phyloP scores from a whole-genome alignment of 257 asterid genomes.

The Misopates orontium region DNA sequence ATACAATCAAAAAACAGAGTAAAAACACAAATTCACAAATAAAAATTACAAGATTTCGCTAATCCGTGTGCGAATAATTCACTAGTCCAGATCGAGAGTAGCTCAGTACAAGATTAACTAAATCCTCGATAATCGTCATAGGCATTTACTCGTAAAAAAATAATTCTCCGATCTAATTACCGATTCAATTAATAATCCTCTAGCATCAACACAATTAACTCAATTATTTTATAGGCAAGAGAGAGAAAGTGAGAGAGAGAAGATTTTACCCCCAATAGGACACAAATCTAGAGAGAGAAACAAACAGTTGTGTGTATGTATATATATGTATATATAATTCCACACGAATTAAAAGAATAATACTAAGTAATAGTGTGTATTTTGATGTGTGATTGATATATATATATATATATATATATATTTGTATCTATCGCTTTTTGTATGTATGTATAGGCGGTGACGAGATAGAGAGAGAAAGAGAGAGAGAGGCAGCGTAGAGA shows the following conservation, averaged over 20 bases:
- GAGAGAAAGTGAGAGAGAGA: slow-evolving; percentile 28
- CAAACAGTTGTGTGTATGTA: slow-evolving; percentile 24
- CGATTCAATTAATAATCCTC: slow-evolving; percentile 28
- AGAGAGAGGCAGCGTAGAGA: too few species aligned
- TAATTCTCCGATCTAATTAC: slow-evolving; percentile 34
- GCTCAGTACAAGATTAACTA: slow-evolving; percentile 33
- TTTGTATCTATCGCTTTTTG: slow-evolving; percentile 23
- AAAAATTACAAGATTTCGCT: slow-evolving; percentile 12
- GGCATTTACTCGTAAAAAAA: slow-evolving; percentile 20
- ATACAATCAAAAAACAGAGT: slow-evolving; percentile 7
- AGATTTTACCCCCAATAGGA: slow-evolving; percentile 51
- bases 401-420: slow-evolving; percentile 25
- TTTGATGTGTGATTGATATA: slow-evolving; percentile 25
- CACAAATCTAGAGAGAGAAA: slow-evolving; percentile 57
- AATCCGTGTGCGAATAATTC: slow-evolving; percentile 20
- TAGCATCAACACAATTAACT: slow-evolving; percentile 3
- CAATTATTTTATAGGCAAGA: slow-evolving; percentile 25
- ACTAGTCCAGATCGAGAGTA: slow-evolving; percentile 36
- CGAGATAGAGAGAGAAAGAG: slow-evolving; percentile 31
- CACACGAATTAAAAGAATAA: slow-evolving; percentile 9
- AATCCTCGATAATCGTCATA: slow-evolving; percentile 36
- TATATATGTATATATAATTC: not conserved
- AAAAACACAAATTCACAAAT: slow-evolving; percentile 4
- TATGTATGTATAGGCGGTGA: slow-evolving; percentile 26
- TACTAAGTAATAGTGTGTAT: slow-evolving; percentile 1